Base-by-base conservation (phyloP, 2,329 filamentous ascomycete genomes). In the Aspergillus sp. region DNA sequence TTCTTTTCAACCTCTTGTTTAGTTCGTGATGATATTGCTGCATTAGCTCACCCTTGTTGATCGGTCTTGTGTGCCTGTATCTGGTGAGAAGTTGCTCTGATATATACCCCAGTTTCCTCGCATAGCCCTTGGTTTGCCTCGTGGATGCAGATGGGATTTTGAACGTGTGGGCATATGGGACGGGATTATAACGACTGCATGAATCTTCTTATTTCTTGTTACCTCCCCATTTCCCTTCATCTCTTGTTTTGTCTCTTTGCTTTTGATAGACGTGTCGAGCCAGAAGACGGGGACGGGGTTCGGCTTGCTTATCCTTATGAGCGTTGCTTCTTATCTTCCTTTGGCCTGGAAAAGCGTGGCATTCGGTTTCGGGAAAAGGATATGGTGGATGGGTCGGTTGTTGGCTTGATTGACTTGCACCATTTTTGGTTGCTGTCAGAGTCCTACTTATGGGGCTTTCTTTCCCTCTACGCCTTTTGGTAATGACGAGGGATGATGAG, bases 51-150 rank as follows among this genome's bases (percentile, higher is more conserved):
- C 43, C 43, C 26, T 36, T 49, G 20, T 26, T 45, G 53, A 24
- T 51, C 55, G 47, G 41, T 53, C 45, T 55, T 42, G 36, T 49
- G 47, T 52, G 42, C 51, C 51, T 54, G 53, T 55, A 55, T 58
- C 54, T 59, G 55, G 50, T 54, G 52, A 51, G 49, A 55, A 52
- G 46, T 54, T 53, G 56, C 55, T 54, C 57, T 58, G 58, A 58
- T 63, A 63, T 64, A 64, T 64, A 64, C 60, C 60, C 59, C 54
- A 51, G 52, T 61, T 61, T 58, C 52, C 52, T 60, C 55, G 57
- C 59, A 60, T 63, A 56, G 50, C 60, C 50, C 54, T 52, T 58
- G 57, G 50, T 61, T 62, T 60, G 54, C 49, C 52, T 59, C 54
- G 43, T 48, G 44, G 53, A 57, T 52, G 51, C 50, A 55, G 52